A percentile compares a stretch with the other conserved stretches of the same genome.
Conservation (phyloP, 2,329 filamentous ascomycete species). For the Nemania sp. region DNA sequence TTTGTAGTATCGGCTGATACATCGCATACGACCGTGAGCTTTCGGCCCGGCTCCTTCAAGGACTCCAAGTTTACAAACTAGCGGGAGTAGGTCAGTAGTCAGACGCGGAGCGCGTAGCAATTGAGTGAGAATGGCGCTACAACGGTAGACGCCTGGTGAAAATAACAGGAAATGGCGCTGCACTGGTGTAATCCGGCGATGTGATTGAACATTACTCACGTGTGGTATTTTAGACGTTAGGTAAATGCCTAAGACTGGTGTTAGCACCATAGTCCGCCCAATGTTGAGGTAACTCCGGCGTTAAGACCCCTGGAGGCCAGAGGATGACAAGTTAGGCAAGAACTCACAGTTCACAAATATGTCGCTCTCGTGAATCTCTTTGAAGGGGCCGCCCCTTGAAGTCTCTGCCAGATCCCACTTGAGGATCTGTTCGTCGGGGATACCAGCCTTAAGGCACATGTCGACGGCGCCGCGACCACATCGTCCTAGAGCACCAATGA, state of each 20-base stretch:
- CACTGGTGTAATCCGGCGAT: background rate
- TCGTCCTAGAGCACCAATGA: conserved; percentile 83
- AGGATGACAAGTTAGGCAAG: background rate
- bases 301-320: too few relatives aligned
- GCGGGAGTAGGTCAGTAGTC: conserved; percentile 61
- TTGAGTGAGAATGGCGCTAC: too few relatives aligned
- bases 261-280: background rate
- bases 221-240: conserved; percentile 54
- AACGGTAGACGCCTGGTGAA: too few relatives aligned
- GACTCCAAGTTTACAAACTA: conserved; percentile 77
- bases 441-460: conserved; percentile 73
- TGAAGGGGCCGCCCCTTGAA: conserved; percentile 73
- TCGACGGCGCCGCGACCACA: conserved; percentile 87
- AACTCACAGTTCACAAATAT: conserved; percentile 76
- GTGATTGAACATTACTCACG: background rate
- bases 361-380: conserved; percentile 74
- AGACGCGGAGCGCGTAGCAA: too few relatives aligned
- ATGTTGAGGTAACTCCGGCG: too few relatives aligned
- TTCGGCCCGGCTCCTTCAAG: conserved; percentile 69
- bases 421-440: conserved; percentile 69
- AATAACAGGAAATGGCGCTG: too few relatives aligned
- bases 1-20: conserved; percentile 77
- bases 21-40: conserved; percentile 80
- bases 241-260: conserved; percentile 68
- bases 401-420: conserved; percentile 81